A percentile compares a stretch with the other conserved stretches of the same genome.
These are phyloP conservation scores for Plantago major DNA, from an alignment of 257 asterid genomes.

Conservation along the genomic window DNA sequence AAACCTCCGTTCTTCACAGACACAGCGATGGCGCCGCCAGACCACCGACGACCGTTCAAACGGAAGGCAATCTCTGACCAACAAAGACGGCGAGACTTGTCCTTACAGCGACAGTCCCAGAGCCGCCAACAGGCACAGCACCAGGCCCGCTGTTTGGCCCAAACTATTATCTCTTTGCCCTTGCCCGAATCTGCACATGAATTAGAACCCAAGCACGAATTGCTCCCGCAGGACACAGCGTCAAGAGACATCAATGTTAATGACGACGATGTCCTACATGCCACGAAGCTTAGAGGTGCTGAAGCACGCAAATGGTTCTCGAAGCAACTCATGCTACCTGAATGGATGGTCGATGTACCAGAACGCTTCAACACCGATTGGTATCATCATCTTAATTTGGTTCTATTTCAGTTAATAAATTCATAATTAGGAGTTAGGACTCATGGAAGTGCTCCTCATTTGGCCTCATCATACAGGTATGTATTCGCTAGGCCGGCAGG, in stretches of 20 bases:
- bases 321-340: constrained; percentile 96
- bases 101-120: constrained; percentile 75
- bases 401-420: neutral
- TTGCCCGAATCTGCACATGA: constrained; percentile 22
- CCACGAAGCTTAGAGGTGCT: constrained; percentile 59
- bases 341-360: constrained; percentile 95
- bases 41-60: constrained; percentile 81
- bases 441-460: too few species aligned
- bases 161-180: constrained; percentile 55
- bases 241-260: constrained; percentile 50
- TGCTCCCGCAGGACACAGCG: constrained; percentile 1
- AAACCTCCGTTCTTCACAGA: neutral
- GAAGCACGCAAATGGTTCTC: constrained; percentile 92
- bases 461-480: constrained; percentile 39
- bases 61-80: constrained; percentile 85
- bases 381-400: constrained; percentile 27
- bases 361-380: constrained; percentile 60
- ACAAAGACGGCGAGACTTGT: constrained; percentile 78
- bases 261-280: constrained; percentile 26
- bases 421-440: neutral
- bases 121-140: constrained; percentile 82
- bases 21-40: constrained; percentile 62
- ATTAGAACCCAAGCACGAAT: constrained; percentile 25
- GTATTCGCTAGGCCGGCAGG: constrained; percentile 92
- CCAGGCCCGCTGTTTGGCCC: constrained; percentile 77